Evolutionary conservation across 352 stramenopile species (phyloP).

Genomic region (Albugo laibachii): DNA sequence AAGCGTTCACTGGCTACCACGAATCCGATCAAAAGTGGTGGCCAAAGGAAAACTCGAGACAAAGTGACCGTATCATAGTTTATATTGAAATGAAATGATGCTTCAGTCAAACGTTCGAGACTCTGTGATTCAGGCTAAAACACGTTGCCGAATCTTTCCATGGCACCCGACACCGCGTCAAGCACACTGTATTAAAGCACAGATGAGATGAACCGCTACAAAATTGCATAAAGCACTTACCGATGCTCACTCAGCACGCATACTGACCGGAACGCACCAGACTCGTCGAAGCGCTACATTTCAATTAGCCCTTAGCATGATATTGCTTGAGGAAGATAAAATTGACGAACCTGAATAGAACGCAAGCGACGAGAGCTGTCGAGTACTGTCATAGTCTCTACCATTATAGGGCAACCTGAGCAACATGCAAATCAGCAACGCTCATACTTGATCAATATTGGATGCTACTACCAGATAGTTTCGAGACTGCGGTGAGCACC

Average conservation of each 20-base stretch:
- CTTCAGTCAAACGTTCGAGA: no score
- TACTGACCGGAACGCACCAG: conserved; percentile 64
- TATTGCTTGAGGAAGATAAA: background rate
- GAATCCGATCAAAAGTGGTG: conserved; percentile 13
- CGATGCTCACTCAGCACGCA: conserved; percentile 77
- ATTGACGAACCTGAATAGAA: conserved; percentile 36
- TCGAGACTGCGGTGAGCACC: conserved; percentile 69
- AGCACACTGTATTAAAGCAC: conserved; percentile 24
- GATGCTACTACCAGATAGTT: conserved; percentile 32
- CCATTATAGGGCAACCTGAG: conserved; percentile 45
- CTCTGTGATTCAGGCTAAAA: conserved; percentile 21
- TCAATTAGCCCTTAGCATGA: background rate
- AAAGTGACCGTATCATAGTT: conserved; percentile 40
- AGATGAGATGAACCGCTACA: background rate
- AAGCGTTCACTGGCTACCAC: conserved; percentile 41
- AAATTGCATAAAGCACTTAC: conserved; percentile 7
- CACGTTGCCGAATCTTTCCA: conserved; percentile 75
- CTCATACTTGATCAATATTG: background rate
- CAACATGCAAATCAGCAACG: background rate
- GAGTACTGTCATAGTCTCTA: conserved; percentile 69
- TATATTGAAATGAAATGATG: conserved; percentile 18
- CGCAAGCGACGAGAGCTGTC: conserved; percentile 61
- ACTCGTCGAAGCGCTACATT: conserved; percentile 60
- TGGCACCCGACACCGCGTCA: conserved; percentile 67
- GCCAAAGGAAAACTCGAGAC: conserved; percentile 45